These are phyloP conservation scores for Magnaporthiopsis incrustans DNA, from an alignment of 2,329 filamentous ascomycete species.

Conservation along the genomic window DNA sequence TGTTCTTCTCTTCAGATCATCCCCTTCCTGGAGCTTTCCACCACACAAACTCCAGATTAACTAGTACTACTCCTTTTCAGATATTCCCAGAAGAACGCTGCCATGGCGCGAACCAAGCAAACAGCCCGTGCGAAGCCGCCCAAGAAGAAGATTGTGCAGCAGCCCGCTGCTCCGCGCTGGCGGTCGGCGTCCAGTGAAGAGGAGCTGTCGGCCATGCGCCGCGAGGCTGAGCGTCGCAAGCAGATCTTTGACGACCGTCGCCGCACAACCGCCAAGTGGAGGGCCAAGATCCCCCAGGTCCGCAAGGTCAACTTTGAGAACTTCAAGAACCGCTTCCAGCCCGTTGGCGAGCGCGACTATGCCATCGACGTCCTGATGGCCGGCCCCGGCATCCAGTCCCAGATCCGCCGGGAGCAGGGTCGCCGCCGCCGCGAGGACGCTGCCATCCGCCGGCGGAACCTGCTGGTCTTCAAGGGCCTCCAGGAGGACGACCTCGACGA, in stretches of 20 bases:
- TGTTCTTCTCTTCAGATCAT: not conserved
- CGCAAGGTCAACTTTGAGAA: conserved; percentile 33
- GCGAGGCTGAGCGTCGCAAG: not conserved
- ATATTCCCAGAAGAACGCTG: not conserved
- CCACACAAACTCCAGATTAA: not conserved
- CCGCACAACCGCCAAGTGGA: not conserved
- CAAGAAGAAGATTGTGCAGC: not conserved
- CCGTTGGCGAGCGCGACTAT: conserved; percentile 17
- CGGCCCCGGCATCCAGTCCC: not conserved
- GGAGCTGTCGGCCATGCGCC: not conserved
- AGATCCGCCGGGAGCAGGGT: conserved; percentile 2
- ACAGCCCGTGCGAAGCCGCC: not conserved
- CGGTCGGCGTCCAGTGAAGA: not conserved
- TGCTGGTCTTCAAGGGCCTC: not conserved
- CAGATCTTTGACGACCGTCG: not conserved
- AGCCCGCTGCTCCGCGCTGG: not conserved
- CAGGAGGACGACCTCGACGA: not conserved
- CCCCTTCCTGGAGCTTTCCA: not conserved
- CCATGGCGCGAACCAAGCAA: not conserved
- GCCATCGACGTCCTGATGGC: conserved; percentile 28
- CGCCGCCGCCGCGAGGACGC: not conserved
- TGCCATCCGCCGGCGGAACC: not conserved
- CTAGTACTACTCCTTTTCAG: not conserved
- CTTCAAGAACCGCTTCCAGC: conserved; percentile 33
- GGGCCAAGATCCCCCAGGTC: conserved; percentile 24